Percentiles rank a stretch among this genome's conserved stretches.
phyloP scores from a whole-genome alignment of 2,329 filamentous ascomycete species.

The Aspergillus luchuensis region DNA sequence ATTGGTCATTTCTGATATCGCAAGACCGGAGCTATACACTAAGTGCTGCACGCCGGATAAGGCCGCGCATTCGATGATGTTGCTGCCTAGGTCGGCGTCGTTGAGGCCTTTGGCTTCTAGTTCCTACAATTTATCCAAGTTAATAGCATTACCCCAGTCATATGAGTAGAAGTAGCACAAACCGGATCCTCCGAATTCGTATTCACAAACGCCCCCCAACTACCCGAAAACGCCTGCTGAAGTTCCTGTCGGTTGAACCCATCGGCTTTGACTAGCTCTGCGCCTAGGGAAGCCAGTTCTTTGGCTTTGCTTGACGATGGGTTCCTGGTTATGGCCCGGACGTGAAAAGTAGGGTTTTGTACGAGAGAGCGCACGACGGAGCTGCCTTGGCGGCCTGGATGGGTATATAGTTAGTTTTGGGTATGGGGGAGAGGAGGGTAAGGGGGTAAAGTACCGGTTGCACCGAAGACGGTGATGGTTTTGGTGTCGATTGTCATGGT shows the following conservation, averaged over 20 bases:
- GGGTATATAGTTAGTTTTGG: neutral
- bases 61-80: constrained; percentile 37
- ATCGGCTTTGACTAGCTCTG: constrained; percentile 27
- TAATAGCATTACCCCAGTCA: too few species aligned
- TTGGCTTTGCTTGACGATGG: constrained; percentile 24
- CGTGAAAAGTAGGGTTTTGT: constrained; percentile 25
- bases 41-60: constrained; percentile 40
- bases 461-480: constrained; percentile 8
- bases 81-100: constrained; percentile 42
- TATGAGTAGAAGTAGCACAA: too few species aligned
- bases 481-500: neutral
- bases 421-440: too few species aligned
- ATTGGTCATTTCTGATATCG: constrained; percentile 36
- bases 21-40: constrained; percentile 40
- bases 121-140: neutral
- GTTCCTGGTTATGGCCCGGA: constrained; percentile 32
- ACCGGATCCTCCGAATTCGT: constrained; percentile 28
- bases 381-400: constrained; percentile 27
- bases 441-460: neutral
- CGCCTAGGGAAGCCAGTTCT: constrained; percentile 24
- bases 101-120: constrained; percentile 22
- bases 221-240: constrained; percentile 22
- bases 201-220: constrained; percentile 29
- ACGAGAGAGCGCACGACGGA: constrained; percentile 32
- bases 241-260: constrained; percentile 24